Base-by-base conservation (phyloP, 257 asterid genomes). In the Solanum appendiculatum region DNA sequence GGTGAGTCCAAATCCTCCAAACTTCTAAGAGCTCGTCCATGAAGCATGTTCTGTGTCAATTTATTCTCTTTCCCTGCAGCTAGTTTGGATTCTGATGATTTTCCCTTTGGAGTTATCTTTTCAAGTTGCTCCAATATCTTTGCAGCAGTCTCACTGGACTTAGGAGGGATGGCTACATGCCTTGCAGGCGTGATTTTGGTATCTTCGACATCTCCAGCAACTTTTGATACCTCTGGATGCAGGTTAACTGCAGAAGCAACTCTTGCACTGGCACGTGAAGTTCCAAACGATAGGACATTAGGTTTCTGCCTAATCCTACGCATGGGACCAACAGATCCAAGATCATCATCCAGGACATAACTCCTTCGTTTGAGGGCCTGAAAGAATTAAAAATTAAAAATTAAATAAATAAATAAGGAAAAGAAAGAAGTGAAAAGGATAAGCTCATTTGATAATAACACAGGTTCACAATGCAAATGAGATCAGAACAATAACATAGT, bases 281-380 rank as follows among this genome's bases (percentile, higher is more conserved):
- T 39, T 46, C 83, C 87, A 72, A 29, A n/a, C 86, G 92, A 88
- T 75, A 92, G 86, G 40, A 93, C 91, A 90, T 92, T 93, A 82
- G 93, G 83, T 87, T 93, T 97, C 93, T 91, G 99, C 87, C 97
- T 92, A 86, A 91, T 93, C 87, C 99, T 94, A 82, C 99, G 90
- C 80, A 95, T 86, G 13, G 98, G 93, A 90, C 98, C 98, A 87
- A 91, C 87, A 44, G 98, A 93, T 73, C 97, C 95, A 77, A 91
- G 88, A 88, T 93, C 99, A 89, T 92, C 98, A 88, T 95, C 98
- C 21, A 96, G 89, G 34, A 86, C 94, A 86, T 98, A 91, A 89
- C 96, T 97, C 90, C 97, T 90, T 39, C 99, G 97, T 87, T 97
- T 97, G 48, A 93, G 91, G 87, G 90, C 90, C 99, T 97, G 92